These are phyloP conservation scores for Pseudocercospora fuligena DNA, from an alignment of 2,329 filamentous ascomycete genomes.

Conservation along the genomic window DNA sequence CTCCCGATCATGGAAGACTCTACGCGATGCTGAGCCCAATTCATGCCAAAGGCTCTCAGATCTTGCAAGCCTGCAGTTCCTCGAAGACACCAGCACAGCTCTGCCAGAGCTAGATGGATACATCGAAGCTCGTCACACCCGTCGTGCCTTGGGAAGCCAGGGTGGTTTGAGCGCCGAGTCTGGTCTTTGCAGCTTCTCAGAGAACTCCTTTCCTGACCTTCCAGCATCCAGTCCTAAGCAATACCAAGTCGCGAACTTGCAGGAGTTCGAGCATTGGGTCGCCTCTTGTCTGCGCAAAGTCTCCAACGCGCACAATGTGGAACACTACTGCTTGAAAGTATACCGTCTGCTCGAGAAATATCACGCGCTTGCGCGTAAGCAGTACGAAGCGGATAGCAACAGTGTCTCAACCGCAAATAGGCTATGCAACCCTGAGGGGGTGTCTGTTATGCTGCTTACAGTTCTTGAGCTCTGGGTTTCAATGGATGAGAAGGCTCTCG, in stretches of 20 bases:
- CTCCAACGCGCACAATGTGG: not conserved
- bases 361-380: not conserved
- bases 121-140: not conserved
- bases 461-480: conserved; percentile 63
- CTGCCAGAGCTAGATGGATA: not conserved
- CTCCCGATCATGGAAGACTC: not conserved
- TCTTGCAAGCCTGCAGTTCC: not conserved
- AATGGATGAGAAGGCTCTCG: conserved; percentile 57
- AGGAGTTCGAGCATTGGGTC: conserved; percentile 19
- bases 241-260: conserved; percentile 14
- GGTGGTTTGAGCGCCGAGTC: not conserved
- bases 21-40: conserved; percentile 3
- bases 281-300: not conserved
- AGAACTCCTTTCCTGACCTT: conserved; percentile 22
- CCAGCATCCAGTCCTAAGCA: not conserved
- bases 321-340: not conserved
- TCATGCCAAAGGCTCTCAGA: not conserved
- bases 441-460: conserved; percentile 53
- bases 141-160: not conserved
- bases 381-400: not conserved
- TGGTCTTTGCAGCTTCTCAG: conserved; percentile 4
- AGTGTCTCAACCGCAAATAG: not conserved
- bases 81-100: conserved; percentile 35
- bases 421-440: conserved; percentile 14
- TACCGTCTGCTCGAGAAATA: not conserved